phyloP scores from a whole-genome alignment of 2,329 filamentous ascomycete species.

The Dothideomycetes sp. region DNA sequence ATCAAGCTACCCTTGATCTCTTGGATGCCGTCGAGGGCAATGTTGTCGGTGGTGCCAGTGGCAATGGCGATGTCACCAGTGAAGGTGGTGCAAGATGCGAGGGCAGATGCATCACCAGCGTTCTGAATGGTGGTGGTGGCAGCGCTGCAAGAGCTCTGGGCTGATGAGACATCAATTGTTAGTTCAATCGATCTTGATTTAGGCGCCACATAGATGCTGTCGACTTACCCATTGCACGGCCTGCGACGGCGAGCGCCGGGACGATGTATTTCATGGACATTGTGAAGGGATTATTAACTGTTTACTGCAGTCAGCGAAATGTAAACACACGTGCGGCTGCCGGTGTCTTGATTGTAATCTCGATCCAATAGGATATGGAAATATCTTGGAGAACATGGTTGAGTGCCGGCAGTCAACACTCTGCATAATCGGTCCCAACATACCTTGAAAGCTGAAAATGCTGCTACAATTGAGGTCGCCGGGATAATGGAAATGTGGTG shows the following conservation, averaged over 20 bases:
- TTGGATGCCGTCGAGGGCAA: slow-evolving; percentile 53
- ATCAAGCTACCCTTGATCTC: slow-evolving; percentile 47
- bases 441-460: slow-evolving; percentile 9
- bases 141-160: slow-evolving; percentile 24
- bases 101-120: slow-evolving; percentile 46
- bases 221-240: slow-evolving; percentile 39
- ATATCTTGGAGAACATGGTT: no score
- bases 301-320: not conserved
- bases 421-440: not conserved
- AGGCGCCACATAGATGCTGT: slow-evolving; percentile 1
- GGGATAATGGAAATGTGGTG: slow-evolving; percentile 8
- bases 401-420: not conserved
- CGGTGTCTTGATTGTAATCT: no score
- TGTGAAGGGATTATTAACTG: slow-evolving; percentile 26
- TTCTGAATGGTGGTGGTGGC: slow-evolving; percentile 47
- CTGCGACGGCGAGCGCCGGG: slow-evolving; percentile 43
- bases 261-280: slow-evolving; percentile 44
- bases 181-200: slow-evolving; percentile 1
- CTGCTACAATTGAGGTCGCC: slow-evolving; percentile 8
- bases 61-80: slow-evolving; percentile 58
- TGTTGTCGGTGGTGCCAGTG: slow-evolving; percentile 40
- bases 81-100: slow-evolving; percentile 57
- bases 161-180: no score
- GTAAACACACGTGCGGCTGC: not conserved
- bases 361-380: no score